Base-by-base conservation (phyloP, 2,329 filamentous ascomycete species). In the Phaeophleospora eucalypticola region DNA sequence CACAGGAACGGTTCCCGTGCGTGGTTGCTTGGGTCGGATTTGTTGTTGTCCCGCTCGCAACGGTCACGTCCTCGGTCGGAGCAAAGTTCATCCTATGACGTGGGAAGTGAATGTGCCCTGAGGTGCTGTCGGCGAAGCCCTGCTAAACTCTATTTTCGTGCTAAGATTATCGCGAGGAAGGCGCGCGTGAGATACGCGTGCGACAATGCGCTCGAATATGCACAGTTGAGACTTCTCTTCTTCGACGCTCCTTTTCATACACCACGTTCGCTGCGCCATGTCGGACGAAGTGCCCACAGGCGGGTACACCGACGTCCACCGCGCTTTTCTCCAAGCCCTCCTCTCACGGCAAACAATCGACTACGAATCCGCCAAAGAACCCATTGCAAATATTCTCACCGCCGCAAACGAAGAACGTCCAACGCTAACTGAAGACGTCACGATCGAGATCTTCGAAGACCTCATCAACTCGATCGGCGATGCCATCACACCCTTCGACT, bases 241-340 rank as follows among this genome's bases (percentile, higher is more conserved):
- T n/a, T n/a, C n/a, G n/a, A n/a, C n/a, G n/a, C n/a, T n/a, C n/a
- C n/a, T n/a, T n/a, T n/a, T n/a, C n/a, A n/a, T n/a, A n/a, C n/a
- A n/a, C n/a, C n/a, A n/a, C n/a, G n/a, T n/a, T n/a, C n/a, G n/a
- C 24, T 34, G 27, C 46, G 42, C 17, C 44, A 56, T 56, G 54
- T 52, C 52, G 14, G 49, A 54, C 35, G 43, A 48, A 35, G 54
- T 41, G 8, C 39, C 38, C 29, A 36, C 20, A 19, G 33, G 33
- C 6, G 19, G 35, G 10, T 83, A 83, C 60, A 71, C 76, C 58
- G 74, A 94, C 64, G 77, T 77, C 52, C 87, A 96, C 65, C 84
- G 89, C 47, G 90, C 91, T 7, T 95, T 98, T 63, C 75, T 97
- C 0, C 93, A 98, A 69, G 87, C 87, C 40, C 83, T 98, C 57